A percentile compares a stretch with the other conserved stretches of the same genome.
Evolutionary conservation across 2,329 filamentous ascomycete species (phyloP).

Genomic region (Monilinia fructigena): DNA sequence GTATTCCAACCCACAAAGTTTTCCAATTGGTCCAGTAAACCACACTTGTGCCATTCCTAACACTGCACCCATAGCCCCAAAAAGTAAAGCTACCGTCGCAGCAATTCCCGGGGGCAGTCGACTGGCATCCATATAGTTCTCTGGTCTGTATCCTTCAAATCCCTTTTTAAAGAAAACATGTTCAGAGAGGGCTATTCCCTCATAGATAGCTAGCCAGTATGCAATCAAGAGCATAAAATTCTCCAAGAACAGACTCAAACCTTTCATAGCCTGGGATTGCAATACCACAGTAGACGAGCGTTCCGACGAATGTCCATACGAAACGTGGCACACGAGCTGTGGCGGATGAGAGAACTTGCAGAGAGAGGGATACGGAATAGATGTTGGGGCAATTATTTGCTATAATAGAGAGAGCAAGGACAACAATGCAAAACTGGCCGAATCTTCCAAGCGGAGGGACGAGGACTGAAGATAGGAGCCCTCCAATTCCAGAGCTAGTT

Average conservation of each 20-base stretch:
- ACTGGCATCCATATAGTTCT: conserved; percentile 55
- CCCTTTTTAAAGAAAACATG: conserved; percentile 62
- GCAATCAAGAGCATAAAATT: conserved; percentile 69
- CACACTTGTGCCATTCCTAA: conserved; percentile 69
- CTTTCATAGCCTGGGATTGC: conserved; percentile 67
- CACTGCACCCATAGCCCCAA: conserved; percentile 64
- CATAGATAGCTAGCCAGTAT: conserved; percentile 76
- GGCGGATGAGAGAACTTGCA: conserved; percentile 62
- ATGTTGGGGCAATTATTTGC: conserved; percentile 72
- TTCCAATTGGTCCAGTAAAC: conserved; percentile 66
- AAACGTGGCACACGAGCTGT: conserved; percentile 64
- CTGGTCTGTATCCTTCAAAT: conserved; percentile 57
- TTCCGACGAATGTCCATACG: conserved; percentile 63
- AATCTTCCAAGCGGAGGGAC: conserved; percentile 64
- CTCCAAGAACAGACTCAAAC: conserved; percentile 64
- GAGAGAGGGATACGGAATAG: conserved; percentile 66
- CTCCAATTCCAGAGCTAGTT: conserved; percentile 57
- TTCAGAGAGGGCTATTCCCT: conserved; percentile 49
- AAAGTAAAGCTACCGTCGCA: conserved; percentile 60
- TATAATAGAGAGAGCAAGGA: conserved; percentile 65
- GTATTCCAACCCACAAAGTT: conserved; percentile 39
- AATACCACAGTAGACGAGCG: conserved; percentile 64
- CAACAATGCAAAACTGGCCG: conserved; percentile 68
- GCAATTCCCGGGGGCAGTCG: conserved; percentile 64
- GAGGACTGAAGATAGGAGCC: conserved; percentile 60